Base-by-base conservation (phyloP, 768 basidiomycete species). In the Russula vinacea region DNA sequence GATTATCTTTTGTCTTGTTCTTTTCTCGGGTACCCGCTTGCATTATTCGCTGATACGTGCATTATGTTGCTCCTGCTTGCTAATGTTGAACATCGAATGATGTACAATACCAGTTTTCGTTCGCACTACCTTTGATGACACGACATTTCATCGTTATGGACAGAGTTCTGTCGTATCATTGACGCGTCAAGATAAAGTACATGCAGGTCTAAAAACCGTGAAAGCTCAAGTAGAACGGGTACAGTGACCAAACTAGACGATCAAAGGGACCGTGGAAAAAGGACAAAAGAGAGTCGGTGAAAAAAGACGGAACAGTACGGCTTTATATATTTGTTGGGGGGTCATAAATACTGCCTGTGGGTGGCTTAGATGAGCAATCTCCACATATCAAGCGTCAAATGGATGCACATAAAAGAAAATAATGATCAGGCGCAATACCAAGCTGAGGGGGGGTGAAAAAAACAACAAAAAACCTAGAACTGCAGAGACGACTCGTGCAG, bases 321-420 rank as follows among this genome's bases (percentile, higher is more conserved):
- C n/a, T 40, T 55, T 50, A 50, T 60, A 49, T 59, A 58, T 47
- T 47, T 58, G 62, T 55, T 55, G 52, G 60, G 44, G 42, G 35
- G 17, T 59, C 29, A 58, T 64, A 60, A 64, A 64, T 64, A 60
- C 58, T 50, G 58, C 53, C 63, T 54, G 42, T 39, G 26, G 26
- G 42, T 40, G 58, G 58, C 58, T 22, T 64, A 64, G 63, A 64
- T 64, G 63, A 64, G 47, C 45, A 50, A 40, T 59, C 58, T 64
- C 47, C 53, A 64, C 37, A 55, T 59, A 47, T 17, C 58, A 49
- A 56, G 47, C 53, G 49, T 40, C 29, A 29, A 56, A 60, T 24
- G 39, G 50, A 33, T 60, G 60, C 44, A 55, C 54, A 47, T 44
- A 54, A 63, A 56, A 37, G 13, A 22, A 49, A 51, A 39, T 45